phyloP scores from a whole-genome alignment of 129 eudicot genomes.

The Pseudognaphalium luteoalbum region DNA sequence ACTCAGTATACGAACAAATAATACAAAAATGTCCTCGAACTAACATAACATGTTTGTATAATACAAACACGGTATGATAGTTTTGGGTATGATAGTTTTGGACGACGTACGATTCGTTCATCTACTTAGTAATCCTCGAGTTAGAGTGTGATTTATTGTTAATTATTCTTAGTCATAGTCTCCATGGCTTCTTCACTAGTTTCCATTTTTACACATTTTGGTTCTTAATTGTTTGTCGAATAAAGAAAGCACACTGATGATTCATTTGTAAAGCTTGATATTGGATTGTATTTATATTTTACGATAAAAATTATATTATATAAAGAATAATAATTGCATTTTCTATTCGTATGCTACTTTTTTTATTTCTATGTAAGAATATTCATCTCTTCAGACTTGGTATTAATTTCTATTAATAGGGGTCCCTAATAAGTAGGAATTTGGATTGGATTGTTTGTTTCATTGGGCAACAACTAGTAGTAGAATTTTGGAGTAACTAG shows the following conservation, averaged over 20 bases:
- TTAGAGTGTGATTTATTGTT: constrained; percentile 32
- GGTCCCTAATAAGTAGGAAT: not conserved
- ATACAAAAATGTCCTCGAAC: constrained; percentile 13
- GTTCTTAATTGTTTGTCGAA: constrained; percentile 19
- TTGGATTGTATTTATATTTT: constrained; percentile 19
- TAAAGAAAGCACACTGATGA: constrained; percentile 16
- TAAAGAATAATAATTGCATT: constrained; percentile 17
- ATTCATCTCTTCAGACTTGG: not conserved
- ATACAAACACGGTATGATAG: constrained; percentile 8
- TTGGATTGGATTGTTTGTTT: too few species aligned
- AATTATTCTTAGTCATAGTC: constrained; percentile 26
- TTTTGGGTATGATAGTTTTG: not conserved
- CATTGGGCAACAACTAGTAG: not conserved
- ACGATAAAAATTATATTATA: not conserved
- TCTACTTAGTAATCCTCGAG: constrained; percentile 14
- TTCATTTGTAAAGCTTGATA: constrained; percentile 31
- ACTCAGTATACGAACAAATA: constrained; percentile 20
- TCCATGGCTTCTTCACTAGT: constrained; percentile 19
- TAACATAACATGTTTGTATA: constrained; percentile 8
- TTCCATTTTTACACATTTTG: constrained; percentile 28
- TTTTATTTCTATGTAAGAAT: not conserved
- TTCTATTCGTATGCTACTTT: not conserved
- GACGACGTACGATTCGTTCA: constrained; percentile 11
- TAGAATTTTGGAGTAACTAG: not conserved
- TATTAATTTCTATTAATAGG: not conserved